Evolutionary conservation across 176 grass and related monocot species (phyloP).

Genomic region (Triticum dicoccoides): DNA sequence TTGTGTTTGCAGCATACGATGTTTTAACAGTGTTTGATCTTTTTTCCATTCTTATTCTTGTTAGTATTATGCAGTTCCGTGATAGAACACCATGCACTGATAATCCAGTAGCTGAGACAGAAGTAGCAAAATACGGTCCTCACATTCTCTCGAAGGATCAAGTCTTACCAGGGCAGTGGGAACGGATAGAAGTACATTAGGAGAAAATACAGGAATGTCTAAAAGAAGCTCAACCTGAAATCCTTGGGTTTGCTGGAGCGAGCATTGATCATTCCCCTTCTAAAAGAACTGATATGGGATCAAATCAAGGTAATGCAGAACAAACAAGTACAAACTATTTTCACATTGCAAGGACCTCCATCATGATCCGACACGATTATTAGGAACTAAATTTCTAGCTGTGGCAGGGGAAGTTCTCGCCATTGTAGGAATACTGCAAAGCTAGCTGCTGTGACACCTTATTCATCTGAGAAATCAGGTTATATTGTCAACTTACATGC

Average conservation of each 20-base stretch:
- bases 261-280: background rate
- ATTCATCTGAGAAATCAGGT: slow-evolving; percentile 6
- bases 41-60: background rate
- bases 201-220: background rate
- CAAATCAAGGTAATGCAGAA: background rate
- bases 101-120: background rate
- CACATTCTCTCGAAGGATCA: background rate
- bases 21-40: background rate
- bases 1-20: background rate
- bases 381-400: background rate
- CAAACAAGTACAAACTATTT: background rate
- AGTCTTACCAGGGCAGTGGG: background rate
- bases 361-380: background rate
- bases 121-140: background rate
- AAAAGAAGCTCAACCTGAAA: background rate
- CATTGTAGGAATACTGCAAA: background rate
- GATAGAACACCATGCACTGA: slow-evolving; percentile 16
- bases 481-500: background rate
- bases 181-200: background rate
- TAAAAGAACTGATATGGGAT: background rate
- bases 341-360: background rate
- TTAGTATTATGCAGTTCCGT: background rate
- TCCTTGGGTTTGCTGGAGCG: background rate
- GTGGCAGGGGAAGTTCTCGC: background rate
- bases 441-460: background rate